Evolutionary conservation across 2,329 filamentous ascomycete genomes (phyloP).

Genomic region (Apiospora sp.): DNA sequence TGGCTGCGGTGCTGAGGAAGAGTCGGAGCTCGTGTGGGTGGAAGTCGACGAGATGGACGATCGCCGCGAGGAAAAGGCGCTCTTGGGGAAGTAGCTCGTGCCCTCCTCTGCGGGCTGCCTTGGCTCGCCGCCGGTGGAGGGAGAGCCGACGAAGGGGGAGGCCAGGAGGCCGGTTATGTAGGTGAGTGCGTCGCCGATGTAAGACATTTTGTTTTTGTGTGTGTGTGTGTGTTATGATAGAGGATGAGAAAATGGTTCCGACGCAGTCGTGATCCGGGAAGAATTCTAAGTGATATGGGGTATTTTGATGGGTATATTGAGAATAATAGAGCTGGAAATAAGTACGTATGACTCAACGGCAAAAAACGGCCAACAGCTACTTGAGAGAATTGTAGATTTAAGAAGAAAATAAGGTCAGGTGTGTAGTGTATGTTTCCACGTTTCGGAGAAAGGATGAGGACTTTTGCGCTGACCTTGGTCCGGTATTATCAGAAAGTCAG

Average conservation of each 20-base stretch:
- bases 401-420: neutral
- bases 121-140: neutral
- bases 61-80: constrained; percentile 15
- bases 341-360: neutral
- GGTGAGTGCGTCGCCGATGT: constrained; percentile 26
- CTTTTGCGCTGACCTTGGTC: neutral
- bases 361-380: neutral
- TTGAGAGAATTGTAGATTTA: neutral
- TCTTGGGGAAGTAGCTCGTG: constrained; percentile 29
- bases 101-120: constrained; percentile 22
- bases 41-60: constrained; percentile 26
- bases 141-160: constrained; percentile 1
- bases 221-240: neutral
- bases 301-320: neutral
- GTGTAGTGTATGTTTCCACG: neutral
- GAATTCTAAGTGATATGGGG: neutral
- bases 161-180: constrained; percentile 26
- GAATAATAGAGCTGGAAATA: too few species aligned
- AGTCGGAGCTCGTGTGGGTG: constrained; percentile 29
- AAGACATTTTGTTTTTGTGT: constrained; percentile 22
- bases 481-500: neutral
- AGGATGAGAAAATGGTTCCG: neutral
- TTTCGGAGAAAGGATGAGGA: constrained; percentile 4
- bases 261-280: neutral
- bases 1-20: constrained; percentile 29